Evolutionary conservation across 495 filamentous ascomycete species (phyloP).

Genomic region (Penicillium soppii): DNA sequence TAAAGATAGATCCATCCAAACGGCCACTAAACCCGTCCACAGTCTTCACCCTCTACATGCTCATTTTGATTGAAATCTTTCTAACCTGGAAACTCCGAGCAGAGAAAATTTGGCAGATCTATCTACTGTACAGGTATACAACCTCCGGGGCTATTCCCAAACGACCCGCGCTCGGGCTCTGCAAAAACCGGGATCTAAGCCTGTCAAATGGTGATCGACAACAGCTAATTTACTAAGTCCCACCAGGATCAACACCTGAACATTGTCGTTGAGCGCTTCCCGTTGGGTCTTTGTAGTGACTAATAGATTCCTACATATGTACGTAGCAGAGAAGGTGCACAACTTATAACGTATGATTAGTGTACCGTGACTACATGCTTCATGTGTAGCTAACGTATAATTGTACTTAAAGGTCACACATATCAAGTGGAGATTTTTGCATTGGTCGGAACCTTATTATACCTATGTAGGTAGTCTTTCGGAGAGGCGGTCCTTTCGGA

Average conservation of each 20-base stretch:
- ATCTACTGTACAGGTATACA: background rate
- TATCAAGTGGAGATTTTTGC: too few relatives aligned
- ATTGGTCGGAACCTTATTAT: too few relatives aligned
- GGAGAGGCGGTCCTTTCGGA: background rate
- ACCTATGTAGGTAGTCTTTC: background rate
- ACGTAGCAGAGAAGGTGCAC: too few relatives aligned
- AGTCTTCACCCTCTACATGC: too few relatives aligned
- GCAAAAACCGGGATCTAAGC: constrained; percentile 10
- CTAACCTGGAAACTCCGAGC: too few relatives aligned
- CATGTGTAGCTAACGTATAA: too few relatives aligned
- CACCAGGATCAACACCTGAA: constrained; percentile 11
- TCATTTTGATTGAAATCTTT: too few relatives aligned
- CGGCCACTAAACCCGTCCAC: background rate
- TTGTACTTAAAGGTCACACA: too few relatives aligned
- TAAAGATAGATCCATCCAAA: constrained; percentile 3
- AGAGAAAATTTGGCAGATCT: too few relatives aligned
- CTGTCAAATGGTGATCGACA: constrained; percentile 29
- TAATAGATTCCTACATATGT: too few relatives aligned
- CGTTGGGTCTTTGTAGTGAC: background rate
- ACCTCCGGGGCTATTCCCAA: constrained; percentile 1
- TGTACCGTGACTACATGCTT: too few relatives aligned
- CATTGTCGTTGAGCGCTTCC: constrained; percentile 4
- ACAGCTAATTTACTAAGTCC: constrained; percentile 21
- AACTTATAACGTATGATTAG: too few relatives aligned
- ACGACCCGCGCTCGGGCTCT: background rate